These are phyloP conservation scores for Clonostachys solani DNA, from an alignment of 2,329 filamentous ascomycete species.

Conservation along the genomic window DNA sequence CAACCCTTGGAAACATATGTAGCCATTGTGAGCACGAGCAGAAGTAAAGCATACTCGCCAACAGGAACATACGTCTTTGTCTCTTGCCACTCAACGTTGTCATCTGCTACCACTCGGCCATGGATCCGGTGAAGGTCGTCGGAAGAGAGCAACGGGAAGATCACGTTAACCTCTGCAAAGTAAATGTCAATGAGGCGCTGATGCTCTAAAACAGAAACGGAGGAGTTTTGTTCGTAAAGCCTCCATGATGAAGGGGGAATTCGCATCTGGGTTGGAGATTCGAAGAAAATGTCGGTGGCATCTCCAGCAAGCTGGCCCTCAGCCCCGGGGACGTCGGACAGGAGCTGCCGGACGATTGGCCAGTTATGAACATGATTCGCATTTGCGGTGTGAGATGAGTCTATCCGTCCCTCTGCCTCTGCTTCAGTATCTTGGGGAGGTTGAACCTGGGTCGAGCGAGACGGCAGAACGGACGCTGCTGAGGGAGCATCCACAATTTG, in stretches of 20 bases:
- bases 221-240: not conserved
- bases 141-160: slow-evolving; percentile 8
- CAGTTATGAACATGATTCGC: slow-evolving; percentile 14
- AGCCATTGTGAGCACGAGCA: not conserved
- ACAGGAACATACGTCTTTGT: not conserved
- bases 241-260: not conserved
- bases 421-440: slow-evolving; percentile 5
- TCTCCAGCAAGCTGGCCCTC: not conserved
- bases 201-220: not conserved
- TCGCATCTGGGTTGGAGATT: not conserved
- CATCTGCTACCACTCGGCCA: too few relatives aligned
- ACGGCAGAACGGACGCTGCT: not conserved
- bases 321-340: not conserved
- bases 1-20: not conserved
- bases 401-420: slow-evolving; percentile 6
- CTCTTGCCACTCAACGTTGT: too few relatives aligned
- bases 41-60: not conserved
- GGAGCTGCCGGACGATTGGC: slow-evolving; percentile 12
- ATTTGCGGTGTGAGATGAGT: slow-evolving; percentile 13
- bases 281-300: slow-evolving; percentile 4
- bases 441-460: slow-evolving; percentile 3
- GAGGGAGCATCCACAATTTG: not conserved
- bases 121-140: slow-evolving; percentile 1
- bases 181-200: slow-evolving; percentile 5
- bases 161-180: slow-evolving; percentile 17